Evolutionary conservation across 2,329 filamentous ascomycete genomes (phyloP).

Genomic region (Curvularia lunata): DNA sequence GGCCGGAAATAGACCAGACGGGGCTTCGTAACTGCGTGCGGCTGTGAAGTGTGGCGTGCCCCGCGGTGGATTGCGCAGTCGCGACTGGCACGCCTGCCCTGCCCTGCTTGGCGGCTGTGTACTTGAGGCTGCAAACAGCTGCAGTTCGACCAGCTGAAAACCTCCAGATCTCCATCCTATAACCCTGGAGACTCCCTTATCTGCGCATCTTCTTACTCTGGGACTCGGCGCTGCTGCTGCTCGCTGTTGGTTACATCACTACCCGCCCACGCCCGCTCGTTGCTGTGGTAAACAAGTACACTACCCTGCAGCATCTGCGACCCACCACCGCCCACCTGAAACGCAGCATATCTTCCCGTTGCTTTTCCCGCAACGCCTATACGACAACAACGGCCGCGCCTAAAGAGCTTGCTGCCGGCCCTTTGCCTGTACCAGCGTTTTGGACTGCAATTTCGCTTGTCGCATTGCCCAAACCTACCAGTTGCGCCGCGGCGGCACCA

Average conservation of each 20-base stretch:
- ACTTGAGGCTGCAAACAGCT: not conserved
- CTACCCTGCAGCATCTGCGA: slow-evolving; percentile 19
- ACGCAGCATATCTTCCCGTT: slow-evolving; percentile 29
- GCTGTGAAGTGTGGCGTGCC: slow-evolving; percentile 20
- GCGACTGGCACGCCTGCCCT: not conserved
- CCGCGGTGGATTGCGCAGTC: slow-evolving; percentile 9
- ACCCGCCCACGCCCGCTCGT: slow-evolving; percentile 27
- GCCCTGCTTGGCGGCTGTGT: slow-evolving; percentile 9
- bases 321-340: slow-evolving; percentile 41
- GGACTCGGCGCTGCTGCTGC: slow-evolving; percentile 1
- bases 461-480: slow-evolving; percentile 23
- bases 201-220: not conserved
- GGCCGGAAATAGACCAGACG: slow-evolving; percentile 11
- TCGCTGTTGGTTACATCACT: slow-evolving; percentile 17
- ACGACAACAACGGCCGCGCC: slow-evolving; percentile 27
- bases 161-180: not conserved
- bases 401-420: slow-evolving; percentile 13
- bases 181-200: not conserved
- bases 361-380: slow-evolving; percentile 17
- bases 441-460: slow-evolving; percentile 21
- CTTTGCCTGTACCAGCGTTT: slow-evolving; percentile 24
- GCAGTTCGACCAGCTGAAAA: not conserved
- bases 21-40: slow-evolving; percentile 17
- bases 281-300: slow-evolving; percentile 43
- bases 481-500: slow-evolving; percentile 31